These are phyloP conservation scores for Talaromyces trachyspermus DNA, from an alignment of 495 filamentous ascomycete genomes.

Conservation along the genomic window DNA sequence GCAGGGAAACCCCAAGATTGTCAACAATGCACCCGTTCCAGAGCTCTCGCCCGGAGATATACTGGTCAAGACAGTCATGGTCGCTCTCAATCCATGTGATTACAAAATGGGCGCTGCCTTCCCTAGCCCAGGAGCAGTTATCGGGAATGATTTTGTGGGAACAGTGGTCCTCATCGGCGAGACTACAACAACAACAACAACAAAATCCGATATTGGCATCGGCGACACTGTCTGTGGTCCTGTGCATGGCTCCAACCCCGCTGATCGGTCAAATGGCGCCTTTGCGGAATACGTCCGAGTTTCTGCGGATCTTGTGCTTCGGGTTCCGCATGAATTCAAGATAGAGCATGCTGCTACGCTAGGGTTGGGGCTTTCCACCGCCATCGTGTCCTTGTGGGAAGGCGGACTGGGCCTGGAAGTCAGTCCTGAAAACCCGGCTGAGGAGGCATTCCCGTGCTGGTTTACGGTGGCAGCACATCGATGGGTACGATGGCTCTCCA, in stretches of 20 bases:
- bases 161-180: slow-evolving; percentile 21
- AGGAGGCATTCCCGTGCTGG: slow-evolving; percentile 19
- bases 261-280: slow-evolving; percentile 17
- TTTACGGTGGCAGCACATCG: slow-evolving; percentile 25
- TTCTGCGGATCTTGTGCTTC: slow-evolving; percentile 27
- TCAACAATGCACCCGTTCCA: slow-evolving; percentile 13
- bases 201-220: background rate
- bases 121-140: slow-evolving; percentile 23
- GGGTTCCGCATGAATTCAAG: slow-evolving; percentile 19
- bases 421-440: slow-evolving; percentile 9
- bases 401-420: slow-evolving; percentile 7
- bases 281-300: slow-evolving; percentile 33
- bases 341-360: slow-evolving; percentile 25
- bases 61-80: slow-evolving; percentile 24
- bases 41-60: slow-evolving; percentile 15
- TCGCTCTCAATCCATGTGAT: slow-evolving; percentile 42
- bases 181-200: background rate
- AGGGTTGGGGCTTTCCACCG: slow-evolving; percentile 10
- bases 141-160: slow-evolving; percentile 41
- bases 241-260: slow-evolving; percentile 9
- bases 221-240: slow-evolving; percentile 5
- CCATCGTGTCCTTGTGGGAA: background rate
- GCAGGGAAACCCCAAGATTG: background rate
- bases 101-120: slow-evolving; percentile 33
- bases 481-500: slow-evolving; percentile 26